These are phyloP conservation scores for Pseudonitzschia multiseries DNA, from an alignment of 108 stramenopile genomes.

Conservation along the genomic window DNA sequence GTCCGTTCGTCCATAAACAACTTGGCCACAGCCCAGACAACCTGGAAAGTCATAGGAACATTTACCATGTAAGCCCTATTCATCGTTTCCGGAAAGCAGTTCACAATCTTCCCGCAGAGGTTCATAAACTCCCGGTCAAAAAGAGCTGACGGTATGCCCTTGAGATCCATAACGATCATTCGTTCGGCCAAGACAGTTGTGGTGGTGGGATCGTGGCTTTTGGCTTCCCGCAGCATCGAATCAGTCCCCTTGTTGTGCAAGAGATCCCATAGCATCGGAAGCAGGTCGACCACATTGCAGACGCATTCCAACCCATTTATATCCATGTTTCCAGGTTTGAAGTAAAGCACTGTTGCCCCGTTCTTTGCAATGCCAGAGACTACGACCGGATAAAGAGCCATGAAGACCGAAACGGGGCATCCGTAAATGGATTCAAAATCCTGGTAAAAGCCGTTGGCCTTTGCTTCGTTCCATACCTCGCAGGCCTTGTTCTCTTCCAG, in stretches of 20 bases:
- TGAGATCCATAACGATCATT: conserved; percentile 15
- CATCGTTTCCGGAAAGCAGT: conserved; percentile 26
- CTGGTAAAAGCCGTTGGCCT: background rate
- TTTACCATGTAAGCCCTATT: conserved; percentile 9
- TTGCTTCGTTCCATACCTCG: background rate
- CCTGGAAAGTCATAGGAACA: conserved; percentile 8
- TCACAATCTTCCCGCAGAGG: background rate
- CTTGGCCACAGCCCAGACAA: conserved; percentile 3
- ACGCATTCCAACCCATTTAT: conserved; percentile 4
- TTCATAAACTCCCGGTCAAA: conserved; percentile 18
- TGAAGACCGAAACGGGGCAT: background rate
- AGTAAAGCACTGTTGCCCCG: conserved; percentile 8
- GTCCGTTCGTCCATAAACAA: conserved; percentile 17
- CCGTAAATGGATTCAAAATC: background rate
- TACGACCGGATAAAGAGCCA: conserved; percentile 9
- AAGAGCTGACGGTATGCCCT: background rate
- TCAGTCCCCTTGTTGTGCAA: background rate
- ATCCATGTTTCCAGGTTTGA: conserved; percentile 15
- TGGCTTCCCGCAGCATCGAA: background rate
- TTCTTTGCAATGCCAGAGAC: conserved; percentile 20
- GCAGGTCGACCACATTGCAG: background rate
- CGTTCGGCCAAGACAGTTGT: conserved; percentile 6
- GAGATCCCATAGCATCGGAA: background rate
- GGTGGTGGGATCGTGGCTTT: background rate
- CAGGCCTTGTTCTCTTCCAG: conserved; percentile 3